Evolutionary conservation across 306 rosid species (phyloP), one percentile per base, ranked within the genome.

Genomic region (Mimosa bimucronata): DNA sequence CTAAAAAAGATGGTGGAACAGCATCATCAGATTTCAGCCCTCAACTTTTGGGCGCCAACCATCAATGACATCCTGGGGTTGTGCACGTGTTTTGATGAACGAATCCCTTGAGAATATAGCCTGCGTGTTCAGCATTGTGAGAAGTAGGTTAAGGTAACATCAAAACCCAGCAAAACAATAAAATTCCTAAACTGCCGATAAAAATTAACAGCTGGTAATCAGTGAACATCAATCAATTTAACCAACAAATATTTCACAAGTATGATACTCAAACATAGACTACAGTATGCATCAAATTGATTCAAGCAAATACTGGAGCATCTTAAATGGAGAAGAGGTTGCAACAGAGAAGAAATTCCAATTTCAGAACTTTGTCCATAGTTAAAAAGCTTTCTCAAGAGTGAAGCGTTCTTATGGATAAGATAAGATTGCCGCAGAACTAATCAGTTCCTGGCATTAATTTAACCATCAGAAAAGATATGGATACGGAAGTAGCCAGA

Each of bases 1-100:
- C n/a, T n/a, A n/a, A n/a, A n/a, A n/a, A n/a, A n/a, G n/a, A n/a
- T n/a, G n/a, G 64, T 68, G 29, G 28, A 67, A 60, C 64, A 23
- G 58, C 62, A 45, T 26, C 57, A 26, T 71, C 8, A 25, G 21
- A 77, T 66, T 74, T 88, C 84, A 91, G 80, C 89, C 94, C 64
- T 90, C 86, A 41, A 92, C 97, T 85, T 95, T 95, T 9, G 99
- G 88, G 80, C 98, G 94, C 99, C 99, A 95, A 83, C 99, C 98
- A 3, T 87, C 93, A 81, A 95, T 82, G 38, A 92, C 94, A 89
- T 95, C 99, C 69, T 95, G 89, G 0, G 91, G 87, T 73, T 78
- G 83, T 18, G 98, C 89, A 38, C 94, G 81, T 28, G 99, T 95
- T 77, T 89, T 91, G 37, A 84, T 52, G 81, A 95, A 95, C 3